These are phyloP conservation scores for Penicillium hesseltinei DNA, from an alignment of 2,329 filamentous ascomycete genomes.

Conservation along the genomic window DNA sequence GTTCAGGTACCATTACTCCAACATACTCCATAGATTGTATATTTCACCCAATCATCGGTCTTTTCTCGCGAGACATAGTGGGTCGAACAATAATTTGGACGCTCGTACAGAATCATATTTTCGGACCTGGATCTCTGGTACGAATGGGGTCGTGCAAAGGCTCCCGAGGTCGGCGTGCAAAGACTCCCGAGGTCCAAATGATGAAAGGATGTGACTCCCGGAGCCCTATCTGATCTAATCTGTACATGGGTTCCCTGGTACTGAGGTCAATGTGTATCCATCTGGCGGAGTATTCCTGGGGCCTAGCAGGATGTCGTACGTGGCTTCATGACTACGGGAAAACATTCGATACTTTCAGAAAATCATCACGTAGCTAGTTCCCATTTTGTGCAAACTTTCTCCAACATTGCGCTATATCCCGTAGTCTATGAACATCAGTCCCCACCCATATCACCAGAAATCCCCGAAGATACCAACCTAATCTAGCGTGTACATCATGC, in stretches of 20 bases:
- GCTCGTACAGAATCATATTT: not conserved
- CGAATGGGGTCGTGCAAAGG: not conserved
- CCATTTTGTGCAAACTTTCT: not conserved
- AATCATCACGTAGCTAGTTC: not conserved
- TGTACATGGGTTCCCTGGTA: not conserved
- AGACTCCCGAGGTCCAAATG: not conserved
- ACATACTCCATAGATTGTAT: not conserved
- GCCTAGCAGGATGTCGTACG: not conserved
- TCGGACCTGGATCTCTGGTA: constrained; percentile 2
- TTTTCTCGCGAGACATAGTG: not conserved
- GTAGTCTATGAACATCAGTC: not conserved
- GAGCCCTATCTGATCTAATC: constrained; percentile 1
- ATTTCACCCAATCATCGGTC: not conserved
- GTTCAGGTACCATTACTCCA: not conserved
- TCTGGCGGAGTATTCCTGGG: not conserved
- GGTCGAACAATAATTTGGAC: not conserved
- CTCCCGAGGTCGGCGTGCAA: not conserved
- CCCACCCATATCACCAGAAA: not conserved
- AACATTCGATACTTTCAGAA: not conserved
- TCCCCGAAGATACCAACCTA: not conserved
- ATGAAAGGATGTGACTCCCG: not conserved
- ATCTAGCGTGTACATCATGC: constrained; percentile 3
- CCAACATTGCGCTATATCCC: constrained; percentile 3
- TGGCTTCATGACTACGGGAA: not conserved
- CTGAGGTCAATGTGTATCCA: not conserved